Evolutionary conservation across 139 green algal genomes (phyloP).

Genomic region (Dunaliella primolecta): DNA sequence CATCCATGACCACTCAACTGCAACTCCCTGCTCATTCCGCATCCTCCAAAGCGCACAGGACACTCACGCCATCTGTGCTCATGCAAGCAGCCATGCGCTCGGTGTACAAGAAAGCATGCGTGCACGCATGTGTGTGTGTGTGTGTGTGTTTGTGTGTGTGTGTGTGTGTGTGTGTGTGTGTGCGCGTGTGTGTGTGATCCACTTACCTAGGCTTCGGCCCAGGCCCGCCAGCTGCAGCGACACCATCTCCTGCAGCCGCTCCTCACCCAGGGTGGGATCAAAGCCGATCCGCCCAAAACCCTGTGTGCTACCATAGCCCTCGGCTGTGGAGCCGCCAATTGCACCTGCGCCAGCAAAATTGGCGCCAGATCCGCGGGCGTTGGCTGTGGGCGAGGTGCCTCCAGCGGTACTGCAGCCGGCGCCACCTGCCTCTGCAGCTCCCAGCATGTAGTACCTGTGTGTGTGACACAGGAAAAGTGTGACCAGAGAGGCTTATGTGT

Average conservation of each 20-base stretch:
- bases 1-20: too few species aligned
- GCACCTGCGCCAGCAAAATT: neutral
- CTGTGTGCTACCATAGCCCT: neutral
- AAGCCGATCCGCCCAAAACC: slow-evolving; percentile 36
- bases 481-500: neutral
- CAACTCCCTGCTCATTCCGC: too few species aligned
- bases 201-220: slow-evolving; percentile 65
- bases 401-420: slow-evolving; percentile 16
- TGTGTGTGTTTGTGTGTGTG: too few species aligned
- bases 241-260: slow-evolving; percentile 1
- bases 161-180: too few species aligned
- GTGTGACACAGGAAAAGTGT: neutral
- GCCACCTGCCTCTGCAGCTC: slow-evolving; percentile 37
- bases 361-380: too few species aligned
- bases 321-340: neutral
- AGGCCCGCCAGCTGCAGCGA: neutral
- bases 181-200: too few species aligned
- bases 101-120: too few species aligned
- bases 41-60: too few species aligned
- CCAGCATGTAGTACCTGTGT: slow-evolving; percentile 64
- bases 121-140: too few species aligned
- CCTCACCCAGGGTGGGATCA: slow-evolving; percentile 44
- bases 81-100: too few species aligned
- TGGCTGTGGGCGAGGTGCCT: slow-evolving; percentile 1
- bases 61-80: too few species aligned